Evolutionary conservation across 73 alveolate species (phyloP).

Genomic region (Tetrahymena malaccensis): DNA sequence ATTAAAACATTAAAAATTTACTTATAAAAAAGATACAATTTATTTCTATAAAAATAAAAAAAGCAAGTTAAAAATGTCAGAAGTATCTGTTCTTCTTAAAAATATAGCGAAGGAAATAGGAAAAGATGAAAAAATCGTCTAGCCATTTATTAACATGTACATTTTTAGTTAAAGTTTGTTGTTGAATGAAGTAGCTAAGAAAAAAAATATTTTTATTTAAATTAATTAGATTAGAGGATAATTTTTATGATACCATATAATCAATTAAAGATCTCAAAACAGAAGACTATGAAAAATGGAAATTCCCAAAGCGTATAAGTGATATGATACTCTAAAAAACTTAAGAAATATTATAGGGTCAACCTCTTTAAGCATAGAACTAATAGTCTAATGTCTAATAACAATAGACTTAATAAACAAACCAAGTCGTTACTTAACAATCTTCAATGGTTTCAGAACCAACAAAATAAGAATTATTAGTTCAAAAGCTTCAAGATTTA

Average conservation of each 20-base stretch:
- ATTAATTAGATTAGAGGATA: not conserved
- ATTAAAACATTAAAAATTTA: not conserved
- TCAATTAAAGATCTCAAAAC: not conserved
- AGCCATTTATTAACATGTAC: not conserved
- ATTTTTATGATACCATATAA: not conserved
- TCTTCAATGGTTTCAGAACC: not conserved
- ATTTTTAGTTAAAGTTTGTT: not conserved
- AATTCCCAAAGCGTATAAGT: not conserved
- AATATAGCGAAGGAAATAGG: not conserved
- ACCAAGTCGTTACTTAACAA: not conserved
- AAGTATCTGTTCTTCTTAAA: not conserved
- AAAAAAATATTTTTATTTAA: not conserved
- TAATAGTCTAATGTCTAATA: not conserved
- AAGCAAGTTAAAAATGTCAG: not conserved
- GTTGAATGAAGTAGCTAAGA: not conserved
- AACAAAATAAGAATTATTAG: not conserved
- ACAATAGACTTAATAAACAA: not conserved
- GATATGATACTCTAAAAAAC: not conserved
- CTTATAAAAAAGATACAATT: not conserved
- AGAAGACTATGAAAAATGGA: not conserved
- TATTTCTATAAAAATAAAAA: not conserved
- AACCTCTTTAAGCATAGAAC: not conserved
- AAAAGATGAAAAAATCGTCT: not conserved
- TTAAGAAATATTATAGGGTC: not conserved
- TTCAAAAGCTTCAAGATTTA: not conserved